Conservation (phyloP, 108 stramenopile genomes). For the Nitzschia palea region DNA sequence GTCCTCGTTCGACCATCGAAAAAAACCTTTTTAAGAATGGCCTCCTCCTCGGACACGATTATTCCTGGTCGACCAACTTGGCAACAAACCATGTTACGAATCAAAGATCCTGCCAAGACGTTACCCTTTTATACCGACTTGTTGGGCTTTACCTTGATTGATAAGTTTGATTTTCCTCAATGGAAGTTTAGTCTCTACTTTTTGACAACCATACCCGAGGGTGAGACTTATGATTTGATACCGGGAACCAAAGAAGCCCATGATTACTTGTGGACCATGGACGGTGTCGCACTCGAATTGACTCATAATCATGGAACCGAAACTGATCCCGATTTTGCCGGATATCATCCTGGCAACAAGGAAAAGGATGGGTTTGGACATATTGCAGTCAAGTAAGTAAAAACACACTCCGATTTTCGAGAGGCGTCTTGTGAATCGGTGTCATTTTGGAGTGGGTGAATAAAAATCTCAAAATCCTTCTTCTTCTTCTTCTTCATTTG, state of each 20-base stretch:
- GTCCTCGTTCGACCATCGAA: neutral
- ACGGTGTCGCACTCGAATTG: constrained; percentile 84
- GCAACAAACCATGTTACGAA: constrained; percentile 90
- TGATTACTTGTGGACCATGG: constrained; percentile 84
- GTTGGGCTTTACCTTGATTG: constrained; percentile 80
- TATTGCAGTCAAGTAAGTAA: constrained; percentile 38
- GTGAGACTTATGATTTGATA: constrained; percentile 52
- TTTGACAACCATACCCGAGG: constrained; percentile 65
- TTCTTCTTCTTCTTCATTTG: neutral
- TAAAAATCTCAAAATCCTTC: neutral
- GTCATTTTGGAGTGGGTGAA: neutral
- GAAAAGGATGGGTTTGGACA: constrained; percentile 77
- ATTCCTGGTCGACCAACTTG: constrained; percentile 86
- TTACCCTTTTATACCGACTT: constrained; percentile 70
- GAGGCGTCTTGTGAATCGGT: neutral
- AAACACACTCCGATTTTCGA: neutral
- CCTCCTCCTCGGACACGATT: constrained; percentile 5
- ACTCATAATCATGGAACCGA: constrained; percentile 94
- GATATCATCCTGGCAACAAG: constrained; percentile 88
- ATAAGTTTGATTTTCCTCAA: constrained; percentile 81
- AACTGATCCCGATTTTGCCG: constrained; percentile 40
- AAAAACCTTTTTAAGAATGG: neutral
- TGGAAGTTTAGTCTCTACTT: constrained; percentile 79
- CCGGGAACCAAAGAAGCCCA: constrained; percentile 82
- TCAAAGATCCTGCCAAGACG: constrained; percentile 71